These are phyloP conservation scores for Fusarium praegraminearum DNA, from an alignment of 2,329 filamentous ascomycete genomes.

Conservation along the genomic window DNA sequence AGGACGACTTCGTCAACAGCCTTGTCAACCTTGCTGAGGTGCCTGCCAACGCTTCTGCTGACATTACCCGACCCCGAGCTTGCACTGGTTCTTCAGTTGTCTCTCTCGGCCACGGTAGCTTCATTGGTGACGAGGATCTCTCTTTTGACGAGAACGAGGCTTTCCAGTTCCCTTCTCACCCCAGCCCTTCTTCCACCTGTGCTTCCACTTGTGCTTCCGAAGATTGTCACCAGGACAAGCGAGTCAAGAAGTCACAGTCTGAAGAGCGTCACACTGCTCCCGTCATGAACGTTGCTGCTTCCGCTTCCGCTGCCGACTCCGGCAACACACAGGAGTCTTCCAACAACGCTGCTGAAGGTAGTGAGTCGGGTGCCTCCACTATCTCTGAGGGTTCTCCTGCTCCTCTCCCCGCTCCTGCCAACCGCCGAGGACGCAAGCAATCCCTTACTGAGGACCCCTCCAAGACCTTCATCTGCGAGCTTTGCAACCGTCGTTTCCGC, in stretches of 20 bases:
- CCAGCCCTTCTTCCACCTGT: slow-evolving; percentile 63
- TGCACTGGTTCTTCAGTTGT: slow-evolving; percentile 75
- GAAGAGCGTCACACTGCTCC: slow-evolving; percentile 57
- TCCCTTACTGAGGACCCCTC: slow-evolving; percentile 96
- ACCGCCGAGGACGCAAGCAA: slow-evolving; percentile 97
- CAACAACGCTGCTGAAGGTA: slow-evolving; percentile 53
- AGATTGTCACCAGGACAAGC: slow-evolving; percentile 68
- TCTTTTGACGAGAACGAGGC: slow-evolving; percentile 77
- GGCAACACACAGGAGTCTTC: slow-evolving; percentile 53
- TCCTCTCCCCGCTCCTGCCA: slow-evolving; percentile 70
- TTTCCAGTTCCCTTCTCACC: slow-evolving; percentile 70
- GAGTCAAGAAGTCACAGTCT: slow-evolving; percentile 65
- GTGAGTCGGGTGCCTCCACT: slow-evolving; percentile 55
- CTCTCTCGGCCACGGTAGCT: slow-evolving; percentile 79
- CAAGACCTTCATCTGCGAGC: slow-evolving; percentile 97
- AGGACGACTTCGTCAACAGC: slow-evolving; percentile 82
- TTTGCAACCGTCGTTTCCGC: slow-evolving; percentile 97
- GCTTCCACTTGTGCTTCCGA: slow-evolving; percentile 55
- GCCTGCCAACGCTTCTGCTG: slow-evolving; percentile 56
- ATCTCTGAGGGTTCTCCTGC: slow-evolving; percentile 61
- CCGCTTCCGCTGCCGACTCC: slow-evolving; percentile 52
- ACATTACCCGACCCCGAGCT: slow-evolving; percentile 77
- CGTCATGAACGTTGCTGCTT: slow-evolving; percentile 57
- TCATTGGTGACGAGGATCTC: slow-evolving; percentile 81
- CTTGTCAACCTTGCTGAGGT: slow-evolving; percentile 73